Evolutionary conservation across 2,329 filamentous ascomycete species (phyloP).

Genomic region (Magnaporthiopsis incrustans): DNA sequence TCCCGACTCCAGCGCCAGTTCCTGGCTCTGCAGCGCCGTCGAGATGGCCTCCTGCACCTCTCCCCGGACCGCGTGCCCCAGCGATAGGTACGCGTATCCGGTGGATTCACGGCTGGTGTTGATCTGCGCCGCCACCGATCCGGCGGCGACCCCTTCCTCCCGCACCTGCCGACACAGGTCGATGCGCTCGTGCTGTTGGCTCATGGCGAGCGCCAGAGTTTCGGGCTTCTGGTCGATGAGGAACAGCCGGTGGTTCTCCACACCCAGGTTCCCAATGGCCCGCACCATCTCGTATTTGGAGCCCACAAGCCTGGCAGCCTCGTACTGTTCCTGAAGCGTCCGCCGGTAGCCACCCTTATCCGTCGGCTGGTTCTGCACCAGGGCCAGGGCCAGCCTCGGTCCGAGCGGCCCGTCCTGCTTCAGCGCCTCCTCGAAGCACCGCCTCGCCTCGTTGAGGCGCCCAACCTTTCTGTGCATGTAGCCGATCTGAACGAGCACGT

Average conservation of each 20-base stretch:
- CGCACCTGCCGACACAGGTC: background rate
- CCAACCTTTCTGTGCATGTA: slow-evolving; percentile 22
- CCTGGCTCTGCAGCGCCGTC: slow-evolving; percentile 10
- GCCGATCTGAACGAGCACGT: slow-evolving; percentile 19
- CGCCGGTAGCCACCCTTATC: slow-evolving; percentile 20
- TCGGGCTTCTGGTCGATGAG: slow-evolving; percentile 11
- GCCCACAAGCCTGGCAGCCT: slow-evolving; percentile 18
- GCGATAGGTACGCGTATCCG: slow-evolving; percentile 23
- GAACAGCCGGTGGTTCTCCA: slow-evolving; percentile 27
- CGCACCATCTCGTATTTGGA: slow-evolving; percentile 19
- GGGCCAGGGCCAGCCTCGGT: slow-evolving; percentile 23
- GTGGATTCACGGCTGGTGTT: slow-evolving; percentile 19
- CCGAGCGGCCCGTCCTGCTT: slow-evolving; percentile 15
- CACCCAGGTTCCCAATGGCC: slow-evolving; percentile 27
- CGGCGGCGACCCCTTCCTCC: background rate
- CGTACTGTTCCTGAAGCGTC: slow-evolving; percentile 21
- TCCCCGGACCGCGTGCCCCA: slow-evolving; percentile 21
- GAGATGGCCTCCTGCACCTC: slow-evolving; percentile 16
- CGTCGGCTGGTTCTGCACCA: slow-evolving; percentile 23
- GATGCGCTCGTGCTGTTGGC: background rate
- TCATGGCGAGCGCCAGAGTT: slow-evolving; percentile 15
- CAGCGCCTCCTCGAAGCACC: slow-evolving; percentile 17
- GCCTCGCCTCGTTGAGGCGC: slow-evolving; percentile 18
- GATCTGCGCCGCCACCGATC: background rate
- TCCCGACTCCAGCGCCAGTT: slow-evolving; percentile 10